These are phyloP conservation scores for Lactifluus rugatus DNA, from an alignment of 768 basidiomycete species.

Conservation along the genomic window DNA sequence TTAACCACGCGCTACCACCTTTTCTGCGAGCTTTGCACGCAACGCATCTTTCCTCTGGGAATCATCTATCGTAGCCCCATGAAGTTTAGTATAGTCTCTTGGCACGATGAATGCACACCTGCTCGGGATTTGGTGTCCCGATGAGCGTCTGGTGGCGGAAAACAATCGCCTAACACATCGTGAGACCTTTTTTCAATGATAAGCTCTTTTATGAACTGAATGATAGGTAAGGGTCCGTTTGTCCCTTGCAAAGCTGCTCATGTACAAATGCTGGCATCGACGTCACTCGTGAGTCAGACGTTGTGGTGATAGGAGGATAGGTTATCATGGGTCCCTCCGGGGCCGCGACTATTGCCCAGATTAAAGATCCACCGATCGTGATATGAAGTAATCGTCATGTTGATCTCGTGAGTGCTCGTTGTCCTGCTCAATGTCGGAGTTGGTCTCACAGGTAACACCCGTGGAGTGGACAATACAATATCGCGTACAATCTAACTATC, in stretches of 20 bases:
- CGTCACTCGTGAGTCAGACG: neutral
- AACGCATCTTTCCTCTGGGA: too few species aligned
- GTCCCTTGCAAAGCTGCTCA: neutral
- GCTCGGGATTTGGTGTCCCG: neutral
- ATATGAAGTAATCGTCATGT: neutral
- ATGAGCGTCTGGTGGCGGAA: neutral
- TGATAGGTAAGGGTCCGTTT: neutral
- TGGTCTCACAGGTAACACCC: neutral
- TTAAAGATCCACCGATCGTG: slow-evolving; percentile 14
- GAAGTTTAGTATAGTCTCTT: neutral
- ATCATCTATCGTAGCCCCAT: neutral
- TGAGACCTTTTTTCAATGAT: neutral
- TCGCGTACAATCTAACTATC: too few species aligned
- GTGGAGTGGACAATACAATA: neutral
- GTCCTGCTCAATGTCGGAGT: neutral
- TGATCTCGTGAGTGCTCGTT: neutral
- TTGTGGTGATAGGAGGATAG: neutral
- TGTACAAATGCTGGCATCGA: neutral
- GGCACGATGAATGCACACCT: neutral
- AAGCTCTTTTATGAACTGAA: neutral
- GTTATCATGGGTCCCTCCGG: neutral
- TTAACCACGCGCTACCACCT: too few species aligned
- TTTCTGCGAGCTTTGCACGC: too few species aligned
- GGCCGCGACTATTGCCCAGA: neutral
- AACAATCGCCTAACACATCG: neutral